Evolutionary conservation across 441 rosid species (phyloP).

Genomic region (Corymbia calophylla): DNA sequence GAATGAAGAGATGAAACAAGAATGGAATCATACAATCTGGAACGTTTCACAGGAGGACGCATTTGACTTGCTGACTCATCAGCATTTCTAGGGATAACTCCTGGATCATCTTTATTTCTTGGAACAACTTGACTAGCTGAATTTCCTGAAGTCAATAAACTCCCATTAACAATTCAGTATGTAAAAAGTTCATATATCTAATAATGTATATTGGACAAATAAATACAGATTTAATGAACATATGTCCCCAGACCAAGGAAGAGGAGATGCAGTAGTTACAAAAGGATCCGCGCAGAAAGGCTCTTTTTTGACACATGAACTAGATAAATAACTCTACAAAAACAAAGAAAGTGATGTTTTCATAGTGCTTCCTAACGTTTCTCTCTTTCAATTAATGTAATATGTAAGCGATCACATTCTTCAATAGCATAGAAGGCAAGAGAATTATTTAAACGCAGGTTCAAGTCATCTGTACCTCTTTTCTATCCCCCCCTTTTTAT

Average conservation of each 20-base stretch:
- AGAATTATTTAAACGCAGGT: background rate
- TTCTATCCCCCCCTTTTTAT: background rate
- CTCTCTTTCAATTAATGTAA: background rate
- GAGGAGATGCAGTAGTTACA: background rate
- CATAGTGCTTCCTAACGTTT: background rate
- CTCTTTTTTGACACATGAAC: background rate
- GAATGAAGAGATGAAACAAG: background rate
- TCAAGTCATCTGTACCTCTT: background rate
- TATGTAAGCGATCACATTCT: background rate
- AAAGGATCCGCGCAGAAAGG: background rate
- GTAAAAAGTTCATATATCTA: background rate
- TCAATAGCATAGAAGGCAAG: background rate
- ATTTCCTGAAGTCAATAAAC: conserved; percentile 24
- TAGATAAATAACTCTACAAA: background rate
- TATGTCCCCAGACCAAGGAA: background rate
- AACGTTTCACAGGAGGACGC: conserved; percentile 45
- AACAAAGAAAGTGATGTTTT: background rate
- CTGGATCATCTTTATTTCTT: conserved; percentile 22
- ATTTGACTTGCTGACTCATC: conserved; percentile 21
- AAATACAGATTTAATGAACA: background rate
- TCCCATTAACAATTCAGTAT: conserved; percentile 10
- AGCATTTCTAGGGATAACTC: conserved; percentile 24
- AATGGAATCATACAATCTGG: conserved; percentile 34
- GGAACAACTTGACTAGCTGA: conserved; percentile 10
- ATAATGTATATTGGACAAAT: background rate